Percentiles rank a stretch among this genome's conserved stretches.
Evolutionary conservation across 2,329 filamentous ascomycete species (phyloP).

Genomic region (Teratosphaeria viscida): DNA sequence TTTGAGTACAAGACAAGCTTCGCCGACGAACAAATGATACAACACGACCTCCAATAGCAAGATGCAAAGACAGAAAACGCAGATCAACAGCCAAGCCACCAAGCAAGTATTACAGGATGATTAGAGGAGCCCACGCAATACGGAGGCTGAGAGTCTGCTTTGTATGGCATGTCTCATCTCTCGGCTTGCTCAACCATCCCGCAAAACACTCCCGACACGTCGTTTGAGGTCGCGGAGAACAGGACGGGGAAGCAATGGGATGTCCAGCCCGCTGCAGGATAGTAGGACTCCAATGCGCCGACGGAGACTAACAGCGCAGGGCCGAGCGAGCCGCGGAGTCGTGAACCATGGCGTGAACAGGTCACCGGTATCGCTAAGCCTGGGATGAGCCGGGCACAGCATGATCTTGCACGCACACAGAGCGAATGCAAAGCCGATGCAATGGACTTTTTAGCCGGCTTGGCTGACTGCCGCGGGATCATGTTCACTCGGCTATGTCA

Average conservation of each 20-base stretch:
- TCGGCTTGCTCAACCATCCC: neutral
- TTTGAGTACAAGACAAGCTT: neutral
- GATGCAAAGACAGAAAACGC: neutral
- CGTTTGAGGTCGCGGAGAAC: neutral
- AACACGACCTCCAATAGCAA: neutral
- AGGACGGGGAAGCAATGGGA: neutral
- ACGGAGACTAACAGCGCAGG: neutral
- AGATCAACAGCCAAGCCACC: neutral
- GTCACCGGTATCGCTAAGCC: neutral
- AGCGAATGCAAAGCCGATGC: neutral
- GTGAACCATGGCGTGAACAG: neutral
- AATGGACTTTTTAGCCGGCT: neutral
- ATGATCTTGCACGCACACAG: neutral
- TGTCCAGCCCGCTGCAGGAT: neutral
- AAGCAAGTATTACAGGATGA: neutral
- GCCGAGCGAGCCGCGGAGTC: neutral
- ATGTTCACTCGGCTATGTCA: neutral
- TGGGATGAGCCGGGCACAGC: neutral
- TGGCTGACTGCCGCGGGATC: neutral
- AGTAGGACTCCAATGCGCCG: neutral
- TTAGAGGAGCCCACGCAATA: neutral
- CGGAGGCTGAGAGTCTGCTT: neutral
- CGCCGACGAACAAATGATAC: neutral
- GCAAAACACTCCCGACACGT: neutral
- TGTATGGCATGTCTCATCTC: constrained; percentile 1